phyloP scores from a whole-genome alignment of 1,284 basidiomycete species.

The Peniophora sp. region DNA sequence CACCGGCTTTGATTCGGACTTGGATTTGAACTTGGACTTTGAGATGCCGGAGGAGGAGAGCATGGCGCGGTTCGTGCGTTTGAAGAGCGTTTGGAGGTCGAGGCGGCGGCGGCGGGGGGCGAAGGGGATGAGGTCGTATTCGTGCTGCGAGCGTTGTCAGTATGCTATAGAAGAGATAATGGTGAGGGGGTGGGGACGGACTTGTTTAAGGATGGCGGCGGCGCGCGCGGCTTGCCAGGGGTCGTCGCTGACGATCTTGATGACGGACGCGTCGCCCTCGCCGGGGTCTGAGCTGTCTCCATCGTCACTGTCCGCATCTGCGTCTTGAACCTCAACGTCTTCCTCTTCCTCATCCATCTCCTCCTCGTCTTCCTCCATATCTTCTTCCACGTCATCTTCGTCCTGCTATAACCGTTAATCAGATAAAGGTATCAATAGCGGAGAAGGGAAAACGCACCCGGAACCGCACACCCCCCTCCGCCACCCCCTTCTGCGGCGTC shows the following conservation, averaged over 20 bases:
- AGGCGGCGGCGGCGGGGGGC: constrained; percentile 30
- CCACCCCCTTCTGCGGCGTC: too few relatives aligned
- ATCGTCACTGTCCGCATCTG: too few relatives aligned
- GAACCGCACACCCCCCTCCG: constrained; percentile 7
- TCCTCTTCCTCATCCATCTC: constrained; percentile 18
- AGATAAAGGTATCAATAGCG: neutral
- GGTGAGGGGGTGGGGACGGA: constrained; percentile 22
- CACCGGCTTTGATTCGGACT: constrained; percentile 13
- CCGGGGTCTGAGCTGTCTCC: constrained; percentile 21
- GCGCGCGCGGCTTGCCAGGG: constrained; percentile 79
- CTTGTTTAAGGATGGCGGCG: constrained; percentile 84
- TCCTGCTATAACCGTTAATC: neutral
- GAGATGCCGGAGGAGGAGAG: constrained; percentile 27
- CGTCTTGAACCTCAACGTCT: too few relatives aligned
- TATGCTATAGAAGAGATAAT: neutral
- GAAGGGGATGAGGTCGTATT: constrained; percentile 73
- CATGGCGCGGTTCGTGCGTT: constrained; percentile 25
- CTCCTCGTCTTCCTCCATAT: constrained; percentile 11
- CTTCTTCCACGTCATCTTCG: neutral
- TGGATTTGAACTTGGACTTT: constrained; percentile 19
- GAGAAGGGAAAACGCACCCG: neutral
- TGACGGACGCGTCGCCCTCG: constrained; percentile 35
- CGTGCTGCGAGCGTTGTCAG: constrained; percentile 49
- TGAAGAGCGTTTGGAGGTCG: constrained; percentile 12
- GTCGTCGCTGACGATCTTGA: constrained; percentile 78